Evolutionary conservation across 495 filamentous ascomycete species (phyloP), one percentile per base, ranked within the genome.

Genomic region (Aspergillus sclerotiicarbonarius): DNA sequence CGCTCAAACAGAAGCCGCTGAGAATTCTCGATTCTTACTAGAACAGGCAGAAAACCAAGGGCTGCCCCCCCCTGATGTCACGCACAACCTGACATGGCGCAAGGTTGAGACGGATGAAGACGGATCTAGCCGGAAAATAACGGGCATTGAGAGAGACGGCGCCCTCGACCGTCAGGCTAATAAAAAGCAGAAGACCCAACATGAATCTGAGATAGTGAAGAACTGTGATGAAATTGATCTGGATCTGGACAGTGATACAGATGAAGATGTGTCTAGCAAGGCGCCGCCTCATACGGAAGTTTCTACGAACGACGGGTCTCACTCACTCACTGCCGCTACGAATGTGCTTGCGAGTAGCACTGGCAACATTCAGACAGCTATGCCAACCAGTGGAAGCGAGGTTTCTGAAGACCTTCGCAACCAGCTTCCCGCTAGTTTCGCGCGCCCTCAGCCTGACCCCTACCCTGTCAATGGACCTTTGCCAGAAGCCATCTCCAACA

Each of bases 361-460:
- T 51, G 25, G 6, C 15, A 57, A 58, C 8, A 19, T 21, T 35
- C 43, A n/a, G 25, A 33, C 43, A 46, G 25, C 16, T 32, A 15
- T 30, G 30, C 50, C 59, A 15, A 16, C 31, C 9, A 51, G 39
- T 7, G 58, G 62, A 13, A 56, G 57, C 4, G 68, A 66, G 25
- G 74, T 89, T 3, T 65, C 85, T 15, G 78, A 86, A 32, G 80
- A 80, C 52, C 65, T 94, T 53, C 82, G 86, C 18, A 80, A 78
- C 41, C 85, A 87, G 50, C 79, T 91, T 16, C 89, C 88, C 8
- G 81, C 84, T 12, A 81, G 87, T 1, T 88, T 91, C 57, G 64
- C 80, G 6, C 73, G 71, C 33, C 75, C 82, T 33, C 41, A 62
- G 43, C 63, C 67, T 19, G 41, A 57, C 51, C 57, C 64, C n/a